Evolutionary conservation across 805 yeast genomes (phyloP).

Genomic region (Scheffersomyces amazonensis): DNA sequence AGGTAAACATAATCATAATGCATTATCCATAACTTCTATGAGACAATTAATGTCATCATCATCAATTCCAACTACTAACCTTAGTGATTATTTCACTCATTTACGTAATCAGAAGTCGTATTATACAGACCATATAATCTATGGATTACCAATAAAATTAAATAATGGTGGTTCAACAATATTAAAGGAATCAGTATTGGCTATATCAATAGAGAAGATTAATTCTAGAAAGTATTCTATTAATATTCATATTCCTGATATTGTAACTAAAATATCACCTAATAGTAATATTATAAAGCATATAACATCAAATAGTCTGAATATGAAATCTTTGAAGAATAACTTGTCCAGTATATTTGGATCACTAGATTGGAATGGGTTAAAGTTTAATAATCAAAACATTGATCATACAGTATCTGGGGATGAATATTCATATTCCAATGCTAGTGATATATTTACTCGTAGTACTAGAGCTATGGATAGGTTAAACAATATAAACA

Average conservation of each 20-base stretch:
- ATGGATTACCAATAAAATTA: constrained; percentile 21
- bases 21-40: constrained; percentile 10
- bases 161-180: background rate
- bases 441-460: constrained; percentile 11
- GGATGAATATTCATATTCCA: no score
- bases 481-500: background rate
- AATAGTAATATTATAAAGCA: constrained; percentile 7
- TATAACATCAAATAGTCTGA: background rate
- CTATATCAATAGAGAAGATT: constrained; percentile 34
- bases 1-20: constrained; percentile 15
- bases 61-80: background rate
- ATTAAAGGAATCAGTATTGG: constrained; percentile 12
- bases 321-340: background rate
- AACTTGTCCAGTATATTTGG: background rate
- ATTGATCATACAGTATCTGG: no score
- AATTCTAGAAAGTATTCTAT: constrained; percentile 32
- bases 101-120: constrained; percentile 18
- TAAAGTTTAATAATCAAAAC: background rate
- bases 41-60: background rate
- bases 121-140: constrained; percentile 28
- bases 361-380: background rate
- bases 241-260: constrained; percentile 43
- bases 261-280: constrained; percentile 33
- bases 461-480: constrained; percentile 1
- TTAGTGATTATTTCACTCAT: constrained; percentile 29